A percentile compares a stretch with the other conserved stretches of the same genome.
Conservation (phyloP, 2,329 filamentous ascomycete genomes). For the Cytospora leucostoma region DNA sequence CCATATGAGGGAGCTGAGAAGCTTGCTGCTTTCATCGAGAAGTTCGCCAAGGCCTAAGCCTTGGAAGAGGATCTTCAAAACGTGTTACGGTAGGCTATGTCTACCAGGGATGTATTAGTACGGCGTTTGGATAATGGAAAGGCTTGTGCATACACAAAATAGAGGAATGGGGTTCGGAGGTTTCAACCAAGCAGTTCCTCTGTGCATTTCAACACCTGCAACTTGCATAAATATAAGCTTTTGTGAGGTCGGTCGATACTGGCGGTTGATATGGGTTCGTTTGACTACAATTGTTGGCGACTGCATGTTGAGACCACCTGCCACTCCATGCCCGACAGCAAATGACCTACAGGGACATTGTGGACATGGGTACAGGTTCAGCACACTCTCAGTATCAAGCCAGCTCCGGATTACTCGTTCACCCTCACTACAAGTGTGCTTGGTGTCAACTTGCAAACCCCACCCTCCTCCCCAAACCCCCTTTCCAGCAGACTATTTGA, state of each 20-base stretch:
- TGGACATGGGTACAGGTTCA: not conserved
- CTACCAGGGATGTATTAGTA: conserved; percentile 6
- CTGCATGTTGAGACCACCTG: not conserved
- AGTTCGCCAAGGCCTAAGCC: conserved; percentile 48
- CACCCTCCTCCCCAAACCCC: too few species aligned
- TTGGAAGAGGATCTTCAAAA: not conserved
- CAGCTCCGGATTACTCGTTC: not conserved
- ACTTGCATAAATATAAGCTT: not conserved
- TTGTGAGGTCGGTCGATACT: not conserved
- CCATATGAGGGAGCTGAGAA: conserved; percentile 66
- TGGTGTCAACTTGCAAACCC: too few species aligned
- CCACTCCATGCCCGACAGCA: too few species aligned
- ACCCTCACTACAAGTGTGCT: too few species aligned
- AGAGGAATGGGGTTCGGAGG: not conserved
- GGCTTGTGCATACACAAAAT: not conserved
- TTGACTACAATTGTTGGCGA: not conserved
- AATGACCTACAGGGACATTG: too few species aligned
- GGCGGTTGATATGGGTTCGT: not conserved
- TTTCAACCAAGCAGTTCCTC: not conserved
- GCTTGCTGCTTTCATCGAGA: conserved; percentile 62
- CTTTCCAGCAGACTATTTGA: not conserved
- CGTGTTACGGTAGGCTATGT: not conserved
- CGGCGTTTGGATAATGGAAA: conserved; percentile 9
- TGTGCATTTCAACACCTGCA: conserved; percentile 9
- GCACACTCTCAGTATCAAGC: not conserved